A percentile compares a stretch with the other conserved stretches of the same genome.
Conservation (phyloP, 169 alveolate genomes). For the Eimeria necatrix region DNA sequence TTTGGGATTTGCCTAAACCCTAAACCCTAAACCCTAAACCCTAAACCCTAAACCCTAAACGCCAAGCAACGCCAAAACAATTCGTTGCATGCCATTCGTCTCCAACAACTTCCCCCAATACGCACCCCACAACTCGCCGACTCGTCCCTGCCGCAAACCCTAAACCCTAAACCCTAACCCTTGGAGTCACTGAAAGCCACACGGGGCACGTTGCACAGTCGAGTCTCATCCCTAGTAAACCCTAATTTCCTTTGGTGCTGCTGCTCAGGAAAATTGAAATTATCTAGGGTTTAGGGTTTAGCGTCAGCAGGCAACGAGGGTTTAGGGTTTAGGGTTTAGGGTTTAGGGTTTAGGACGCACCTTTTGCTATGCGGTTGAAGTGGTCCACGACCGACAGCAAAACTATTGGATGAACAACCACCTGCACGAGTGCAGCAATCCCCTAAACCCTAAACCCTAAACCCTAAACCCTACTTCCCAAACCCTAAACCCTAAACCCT, state of each 20-base stretch:
- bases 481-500: constrained; percentile 54
- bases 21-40: constrained; percentile 21
- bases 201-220: no score
- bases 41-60: constrained; percentile 48
- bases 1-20: constrained; percentile 93
- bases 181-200: no score
- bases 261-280: background rate
- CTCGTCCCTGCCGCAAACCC: constrained; percentile 82
- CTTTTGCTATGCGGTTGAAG: constrained; percentile 98
- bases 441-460: constrained; percentile 7
- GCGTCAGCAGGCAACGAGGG: no score
- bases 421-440: constrained; percentile 9
- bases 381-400: constrained; percentile 99
- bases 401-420: constrained; percentile 89
- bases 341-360: constrained; percentile 85
- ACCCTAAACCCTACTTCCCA: constrained; percentile 19
- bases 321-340: no score
- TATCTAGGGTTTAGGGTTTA: background rate
- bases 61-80: constrained; percentile 87
- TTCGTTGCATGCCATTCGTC: constrained; percentile 98
- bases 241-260: background rate
- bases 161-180: constrained; percentile 57
- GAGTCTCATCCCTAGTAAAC: no score
- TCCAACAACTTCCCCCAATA: constrained; percentile 96
- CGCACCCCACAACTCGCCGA: constrained; percentile 99